These are phyloP conservation scores for Salvia splendens DNA, from an alignment of 257 asterid genomes.

Conservation along the genomic window DNA sequence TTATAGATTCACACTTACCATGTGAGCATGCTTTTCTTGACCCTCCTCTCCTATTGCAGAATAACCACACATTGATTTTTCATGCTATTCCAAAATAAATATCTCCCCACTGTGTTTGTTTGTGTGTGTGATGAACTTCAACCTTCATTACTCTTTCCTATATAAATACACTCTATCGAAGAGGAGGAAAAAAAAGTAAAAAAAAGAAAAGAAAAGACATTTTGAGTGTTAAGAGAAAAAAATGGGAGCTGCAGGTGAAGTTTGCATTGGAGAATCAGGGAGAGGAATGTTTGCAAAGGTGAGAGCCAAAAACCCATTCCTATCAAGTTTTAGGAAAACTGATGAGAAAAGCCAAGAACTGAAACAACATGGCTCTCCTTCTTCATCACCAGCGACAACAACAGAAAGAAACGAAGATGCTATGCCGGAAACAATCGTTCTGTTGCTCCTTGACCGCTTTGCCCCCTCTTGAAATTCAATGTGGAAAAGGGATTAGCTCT, in stretches of 20 bases:
- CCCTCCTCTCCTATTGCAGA: conserved; percentile 23
- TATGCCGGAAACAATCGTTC: conserved; percentile 55
- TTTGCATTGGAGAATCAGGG: conserved; percentile 56
- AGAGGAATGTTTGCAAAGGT: conserved; percentile 42
- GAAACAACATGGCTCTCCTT: conserved; percentile 29
- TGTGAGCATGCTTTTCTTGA: conserved; percentile 23
- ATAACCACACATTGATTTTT: conserved; percentile 32
- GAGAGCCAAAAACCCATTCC: conserved; percentile 45
- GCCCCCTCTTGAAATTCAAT: conserved; percentile 53
- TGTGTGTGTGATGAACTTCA: conserved; percentile 16
- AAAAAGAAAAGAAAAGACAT: not conserved
- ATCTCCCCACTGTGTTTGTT: not conserved
- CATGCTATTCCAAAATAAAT: conserved; percentile 24
- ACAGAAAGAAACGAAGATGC: conserved; percentile 36
- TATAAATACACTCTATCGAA: conserved; percentile 7
- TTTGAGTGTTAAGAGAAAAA: not conserved
- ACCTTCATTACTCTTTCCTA: conserved; percentile 18
- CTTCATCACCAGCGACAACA: conserved; percentile 28
- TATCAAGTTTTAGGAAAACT: conserved; percentile 29
- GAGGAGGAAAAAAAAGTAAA: not conserved
- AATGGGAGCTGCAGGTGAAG: conserved; percentile 63
- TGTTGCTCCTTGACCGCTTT: conserved; percentile 75
- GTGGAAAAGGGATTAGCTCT: conserved; percentile 1
- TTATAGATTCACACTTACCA: not conserved
- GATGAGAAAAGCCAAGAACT: conserved; percentile 34